Evolutionary conservation across 805 yeast species (phyloP), one percentile per base, ranked within the genome.

Genomic region (Yarrowia sp.): DNA sequence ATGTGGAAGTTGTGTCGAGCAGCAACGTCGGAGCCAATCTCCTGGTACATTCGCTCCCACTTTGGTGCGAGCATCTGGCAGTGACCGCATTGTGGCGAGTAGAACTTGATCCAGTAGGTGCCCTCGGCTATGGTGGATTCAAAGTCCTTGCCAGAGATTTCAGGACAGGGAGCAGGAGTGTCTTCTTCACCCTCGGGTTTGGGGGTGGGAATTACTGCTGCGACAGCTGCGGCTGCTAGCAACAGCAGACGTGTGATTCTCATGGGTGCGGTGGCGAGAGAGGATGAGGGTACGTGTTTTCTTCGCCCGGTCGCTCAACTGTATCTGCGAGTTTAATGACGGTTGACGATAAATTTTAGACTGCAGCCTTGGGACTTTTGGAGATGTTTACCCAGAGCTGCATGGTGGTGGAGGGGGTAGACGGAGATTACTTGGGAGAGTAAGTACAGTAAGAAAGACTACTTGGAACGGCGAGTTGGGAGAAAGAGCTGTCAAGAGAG

Each of bases 51-150:
- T 69, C 83, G 81, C 70, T 86, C 84, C 98, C 98, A 95, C 8
- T 80, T 82, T 1, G 99, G 98, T 1, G 91, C 95, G 67, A 95
- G 79, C 8, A 79, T 82, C 71, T 80, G 84, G 79, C 99, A 95
- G 78, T 94, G 98, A 8, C 80, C 77, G 77, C 99, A 95, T 74
- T 88, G 88, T 0, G 99, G 99, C 41, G 97, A 91, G 76, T 79
- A 95, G 78, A 92, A 93, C 79, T 94, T 97, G 42, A 94, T 88
- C 74, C 94, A 83, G 74, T 92, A 89, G 22, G 87, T 79, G 2
- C 89, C 89, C 10, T 82, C 67, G 53, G 78, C 19, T 80, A 75
- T n/a, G 86, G 80, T 79, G 12, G 76, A 70, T 67, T 85, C 87
- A 74, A 90, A 91, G 22, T 80, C 82, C 0, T 78, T 82, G 3